Conservation (phyloP, 1,284 basidiomycete genomes). For the Cryptococcus sp. region DNA sequence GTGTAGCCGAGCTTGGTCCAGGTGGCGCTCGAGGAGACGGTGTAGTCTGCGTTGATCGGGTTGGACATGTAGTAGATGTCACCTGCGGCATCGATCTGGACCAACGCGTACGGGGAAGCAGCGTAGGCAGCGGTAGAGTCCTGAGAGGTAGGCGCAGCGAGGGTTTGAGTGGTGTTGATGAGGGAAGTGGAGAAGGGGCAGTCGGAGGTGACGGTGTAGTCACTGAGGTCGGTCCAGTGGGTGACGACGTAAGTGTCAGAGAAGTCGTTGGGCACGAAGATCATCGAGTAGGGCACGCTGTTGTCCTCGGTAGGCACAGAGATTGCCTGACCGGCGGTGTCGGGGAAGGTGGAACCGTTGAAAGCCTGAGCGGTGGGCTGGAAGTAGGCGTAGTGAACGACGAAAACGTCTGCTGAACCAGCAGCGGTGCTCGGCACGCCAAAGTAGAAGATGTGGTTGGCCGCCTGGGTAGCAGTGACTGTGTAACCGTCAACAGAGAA, state of each 20-base stretch:
- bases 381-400: conserved; percentile 74
- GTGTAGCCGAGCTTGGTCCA: conserved; percentile 53
- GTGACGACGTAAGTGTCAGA: conserved; percentile 72
- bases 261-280: conserved; percentile 79
- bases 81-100: conserved; percentile 73
- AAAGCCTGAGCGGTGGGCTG: conserved; percentile 45
- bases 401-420: conserved; percentile 75
- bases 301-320: conserved; percentile 70
- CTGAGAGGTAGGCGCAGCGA: conserved; percentile 68
- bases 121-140: conserved; percentile 72
- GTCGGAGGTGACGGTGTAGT: conserved; percentile 35
- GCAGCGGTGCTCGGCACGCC: conserved; percentile 66
- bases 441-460: conserved; percentile 63
- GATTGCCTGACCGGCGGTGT: conserved; percentile 69
- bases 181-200: conserved; percentile 44
- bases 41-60: conserved; percentile 52
- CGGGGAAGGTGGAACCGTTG: conserved; percentile 66
- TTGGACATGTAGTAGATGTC: conserved; percentile 69
- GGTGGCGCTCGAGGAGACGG: conserved; percentile 35
- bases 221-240: conserved; percentile 52
- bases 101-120: conserved; percentile 67
- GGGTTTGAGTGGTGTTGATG: conserved; percentile 71
- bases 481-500: conserved; percentile 56
- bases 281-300: conserved; percentile 59
- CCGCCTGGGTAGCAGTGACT: conserved; percentile 42